Evolutionary conservation across 257 asterid genomes (phyloP), one percentile per base, ranked within the genome.

Genomic region (Petunia axillaris): DNA sequence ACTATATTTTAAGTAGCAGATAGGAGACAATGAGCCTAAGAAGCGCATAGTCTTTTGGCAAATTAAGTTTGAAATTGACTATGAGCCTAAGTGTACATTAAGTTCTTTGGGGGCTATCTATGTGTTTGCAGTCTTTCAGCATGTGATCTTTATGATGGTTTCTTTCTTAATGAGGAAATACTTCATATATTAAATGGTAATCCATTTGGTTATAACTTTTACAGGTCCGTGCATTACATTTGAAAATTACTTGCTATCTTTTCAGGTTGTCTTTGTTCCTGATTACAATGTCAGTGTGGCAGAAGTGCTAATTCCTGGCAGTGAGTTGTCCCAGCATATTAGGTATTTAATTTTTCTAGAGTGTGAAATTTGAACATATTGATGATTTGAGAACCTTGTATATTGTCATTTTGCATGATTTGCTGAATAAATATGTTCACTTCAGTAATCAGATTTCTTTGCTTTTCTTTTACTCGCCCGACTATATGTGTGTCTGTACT

Each of bases 211-310:
- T 43, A 43, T 43, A 67, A 8, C 76, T 67, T 13, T 67, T 68
- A 68, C 8, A 68, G n/a, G 76, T 43, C 9, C n/a, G 41, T 70
- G 16, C 41, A 9, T 5, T 25, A 70, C 59, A 71, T 71, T 48
- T 71, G 44, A 71, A 35, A 50, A 35, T 5, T 48, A 71, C 50
- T 11, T n/a, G 6, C 3, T 48, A 8, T 8, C 36, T 39, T 86
- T 52, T 65, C 80, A 93, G 97, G 93, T 90, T 46, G 66, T 93
- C 58, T 91, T 93, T 86, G 91, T 93, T 81, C 97, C 98, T 7
- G 97, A 91, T 87, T 93, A 93, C 91, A 93, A 90, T 85, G 98
- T 93, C 79, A 91, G 90, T 78, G 97, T 86, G 54, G 98, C 98
- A 46, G 98, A 93, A 83, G 63, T 89, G 82, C 85, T 93, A 58